A percentile compares a stretch with the other conserved stretches of the same genome.
Evolutionary conservation across 306 rosid genomes (phyloP).

Genomic region (Calophaca sinica): DNA sequence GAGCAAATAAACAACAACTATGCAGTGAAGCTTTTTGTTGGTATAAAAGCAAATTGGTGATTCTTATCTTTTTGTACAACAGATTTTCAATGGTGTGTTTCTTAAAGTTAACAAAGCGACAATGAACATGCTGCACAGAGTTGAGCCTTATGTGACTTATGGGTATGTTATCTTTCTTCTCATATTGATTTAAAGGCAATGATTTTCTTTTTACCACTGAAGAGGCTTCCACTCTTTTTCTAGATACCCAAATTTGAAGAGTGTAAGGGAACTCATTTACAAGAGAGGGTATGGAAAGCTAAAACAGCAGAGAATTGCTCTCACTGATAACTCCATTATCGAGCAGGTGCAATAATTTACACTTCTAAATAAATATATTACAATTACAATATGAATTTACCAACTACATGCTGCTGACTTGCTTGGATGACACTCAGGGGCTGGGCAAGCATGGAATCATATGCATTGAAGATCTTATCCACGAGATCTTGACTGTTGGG

Average conservation of each 20-base stretch:
- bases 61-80: slow-evolving; percentile 28
- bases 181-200: neutral
- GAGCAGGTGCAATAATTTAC: slow-evolving; percentile 62
- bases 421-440: slow-evolving; percentile 52
- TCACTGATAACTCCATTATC: slow-evolving; percentile 74
- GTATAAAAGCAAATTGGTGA: neutral
- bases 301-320: slow-evolving; percentile 72
- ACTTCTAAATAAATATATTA: neutral
- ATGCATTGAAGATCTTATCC: slow-evolving; percentile 81
- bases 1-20: neutral
- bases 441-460: slow-evolving; percentile 77
- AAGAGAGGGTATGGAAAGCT: slow-evolving; percentile 89
- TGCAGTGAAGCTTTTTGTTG: neutral
- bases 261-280: slow-evolving; percentile 79
- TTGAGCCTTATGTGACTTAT: slow-evolving; percentile 88
- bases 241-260: slow-evolving; percentile 90
- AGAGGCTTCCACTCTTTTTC: neutral
- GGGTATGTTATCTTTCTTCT: slow-evolving; percentile 56
- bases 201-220: neutral
- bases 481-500: slow-evolving; percentile 86
- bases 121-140: slow-evolving; percentile 86
- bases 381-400: neutral
- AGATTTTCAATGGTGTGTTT: slow-evolving; percentile 93
- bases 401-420: slow-evolving; percentile 30
- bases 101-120: slow-evolving; percentile 93